Conservation (phyloP, 495 filamentous ascomycete genomes). For the Penicillium argentinense region DNA sequence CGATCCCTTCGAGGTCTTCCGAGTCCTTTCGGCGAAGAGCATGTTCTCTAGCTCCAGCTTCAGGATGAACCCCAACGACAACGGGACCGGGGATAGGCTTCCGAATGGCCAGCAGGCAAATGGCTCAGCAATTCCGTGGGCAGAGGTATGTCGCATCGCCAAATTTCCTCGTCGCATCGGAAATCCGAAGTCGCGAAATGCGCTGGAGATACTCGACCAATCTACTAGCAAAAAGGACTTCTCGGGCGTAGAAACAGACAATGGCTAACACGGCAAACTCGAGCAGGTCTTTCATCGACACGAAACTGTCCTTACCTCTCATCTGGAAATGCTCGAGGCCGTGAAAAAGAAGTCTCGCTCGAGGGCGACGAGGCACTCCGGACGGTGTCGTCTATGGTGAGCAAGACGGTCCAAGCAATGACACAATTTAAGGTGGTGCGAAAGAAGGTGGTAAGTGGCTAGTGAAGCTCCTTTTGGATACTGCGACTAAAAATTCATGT, state of each 20-base stretch:
- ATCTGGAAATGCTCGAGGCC: slow-evolving; percentile 33
- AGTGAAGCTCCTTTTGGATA: background rate
- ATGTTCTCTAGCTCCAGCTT: background rate
- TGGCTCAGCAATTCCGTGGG: slow-evolving; percentile 14
- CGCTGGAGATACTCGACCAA: background rate
- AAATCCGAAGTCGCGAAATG: background rate
- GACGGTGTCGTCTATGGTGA: slow-evolving; percentile 35
- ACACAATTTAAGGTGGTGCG: slow-evolving; percentile 35
- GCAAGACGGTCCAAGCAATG: slow-evolving; percentile 37
- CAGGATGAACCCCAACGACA: slow-evolving; percentile 7
- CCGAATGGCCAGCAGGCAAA: background rate
- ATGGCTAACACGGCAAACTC: background rate
- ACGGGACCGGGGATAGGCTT: background rate
- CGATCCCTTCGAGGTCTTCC: slow-evolving; percentile 18
- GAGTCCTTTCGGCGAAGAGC: background rate
- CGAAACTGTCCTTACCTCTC: slow-evolving; percentile 33
- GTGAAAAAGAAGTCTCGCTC: slow-evolving; percentile 22
- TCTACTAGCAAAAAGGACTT: background rate
- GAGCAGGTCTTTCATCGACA: slow-evolving; percentile 37
- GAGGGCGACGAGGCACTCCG: slow-evolving; percentile 26
- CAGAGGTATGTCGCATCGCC: slow-evolving; percentile 21
- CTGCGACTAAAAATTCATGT: background rate
- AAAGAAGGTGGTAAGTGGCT: slow-evolving; percentile 33
- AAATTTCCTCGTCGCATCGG: background rate
- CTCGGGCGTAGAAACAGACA: too few species aligned